Percentiles rank a stretch among this genome's conserved stretches.
Evolutionary conservation across 2,329 filamentous ascomycete genomes (phyloP).

Genomic region (Arthroderma sp.): DNA sequence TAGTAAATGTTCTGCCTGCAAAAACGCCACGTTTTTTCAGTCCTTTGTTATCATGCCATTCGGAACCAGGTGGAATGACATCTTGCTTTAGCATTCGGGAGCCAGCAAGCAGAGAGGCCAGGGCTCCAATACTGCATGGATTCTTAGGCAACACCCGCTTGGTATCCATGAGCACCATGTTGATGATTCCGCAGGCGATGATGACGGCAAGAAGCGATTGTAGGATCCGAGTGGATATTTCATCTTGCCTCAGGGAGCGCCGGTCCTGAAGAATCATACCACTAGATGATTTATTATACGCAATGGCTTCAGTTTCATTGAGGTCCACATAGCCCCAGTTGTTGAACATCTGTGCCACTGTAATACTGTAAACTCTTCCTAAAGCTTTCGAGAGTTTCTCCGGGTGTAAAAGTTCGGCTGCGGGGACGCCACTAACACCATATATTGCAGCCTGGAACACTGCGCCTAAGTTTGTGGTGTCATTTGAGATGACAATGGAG

Average conservation of each 20-base stretch:
- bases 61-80: slow-evolving; percentile 6
- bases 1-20: slow-evolving; percentile 3
- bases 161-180: slow-evolving; percentile 3
- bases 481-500: too few species aligned
- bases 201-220: slow-evolving; percentile 3
- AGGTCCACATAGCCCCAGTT: background rate
- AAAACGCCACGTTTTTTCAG: slow-evolving; percentile 5
- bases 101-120: slow-evolving; percentile 8
- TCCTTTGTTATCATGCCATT: slow-evolving; percentile 5
- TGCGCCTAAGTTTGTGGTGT: too few species aligned
- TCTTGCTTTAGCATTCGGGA: slow-evolving; percentile 7
- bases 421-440: background rate
- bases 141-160: slow-evolving; percentile 10
- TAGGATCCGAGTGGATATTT: slow-evolving; percentile 5
- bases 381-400: background rate
- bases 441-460: too few species aligned
- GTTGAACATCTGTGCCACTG: background rate
- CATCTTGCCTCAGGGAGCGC: slow-evolving; percentile 1
- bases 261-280: background rate
- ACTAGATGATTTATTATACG: background rate
- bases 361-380: background rate
- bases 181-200: slow-evolving; percentile 2
- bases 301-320: background rate
- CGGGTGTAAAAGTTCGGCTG: background rate
- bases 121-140: slow-evolving; percentile 11